Conservation (phyloP, 2,329 filamentous ascomycete genomes). For the Phialemoniopsis sp. region DNA sequence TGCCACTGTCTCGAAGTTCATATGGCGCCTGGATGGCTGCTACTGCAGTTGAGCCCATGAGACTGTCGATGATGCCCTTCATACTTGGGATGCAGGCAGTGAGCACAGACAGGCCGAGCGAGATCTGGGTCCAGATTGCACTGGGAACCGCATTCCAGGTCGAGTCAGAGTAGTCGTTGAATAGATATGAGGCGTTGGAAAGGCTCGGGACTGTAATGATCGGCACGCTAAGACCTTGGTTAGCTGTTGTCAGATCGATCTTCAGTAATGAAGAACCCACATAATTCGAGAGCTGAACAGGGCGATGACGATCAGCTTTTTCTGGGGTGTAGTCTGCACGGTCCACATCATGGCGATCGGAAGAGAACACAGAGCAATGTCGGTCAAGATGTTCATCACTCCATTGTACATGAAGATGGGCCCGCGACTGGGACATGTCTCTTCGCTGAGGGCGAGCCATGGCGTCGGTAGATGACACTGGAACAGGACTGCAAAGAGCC, state of each 20-base stretch:
- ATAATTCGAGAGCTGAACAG: too few relatives aligned
- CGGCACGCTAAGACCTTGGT: too few relatives aligned
- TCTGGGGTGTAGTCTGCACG: conserved; percentile 4
- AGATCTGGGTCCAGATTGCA: conserved; percentile 9
- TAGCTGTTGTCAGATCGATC: too few relatives aligned
- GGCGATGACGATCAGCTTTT: conserved; percentile 2
- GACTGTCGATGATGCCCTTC: conserved; percentile 10
- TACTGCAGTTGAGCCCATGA: conserved; percentile 3
- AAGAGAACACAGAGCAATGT: conserved; percentile 7
- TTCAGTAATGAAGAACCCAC: too few relatives aligned
- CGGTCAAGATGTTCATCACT: conserved; percentile 8
- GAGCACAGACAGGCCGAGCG: conserved; percentile 9
- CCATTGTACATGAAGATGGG: conserved; percentile 7
- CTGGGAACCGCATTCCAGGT: too few relatives aligned
- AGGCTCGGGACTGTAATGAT: conserved; percentile 5
- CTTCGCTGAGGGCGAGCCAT: conserved; percentile 3
- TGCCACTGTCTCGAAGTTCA: too few relatives aligned
- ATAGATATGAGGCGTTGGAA: neutral
- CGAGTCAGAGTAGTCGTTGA: conserved; percentile 6
- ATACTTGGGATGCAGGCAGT: conserved; percentile 12
- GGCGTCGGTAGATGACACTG: conserved; percentile 40
- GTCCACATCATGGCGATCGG: conserved; percentile 10
- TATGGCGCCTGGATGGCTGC: conserved; percentile 6
- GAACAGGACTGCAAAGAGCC: conserved; percentile 2
- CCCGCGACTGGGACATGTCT: conserved; percentile 4